Evolutionary conservation across 257 asterid species (phyloP), one percentile per base, ranked within the genome.

Genomic region (Osmanthus fragrans): DNA sequence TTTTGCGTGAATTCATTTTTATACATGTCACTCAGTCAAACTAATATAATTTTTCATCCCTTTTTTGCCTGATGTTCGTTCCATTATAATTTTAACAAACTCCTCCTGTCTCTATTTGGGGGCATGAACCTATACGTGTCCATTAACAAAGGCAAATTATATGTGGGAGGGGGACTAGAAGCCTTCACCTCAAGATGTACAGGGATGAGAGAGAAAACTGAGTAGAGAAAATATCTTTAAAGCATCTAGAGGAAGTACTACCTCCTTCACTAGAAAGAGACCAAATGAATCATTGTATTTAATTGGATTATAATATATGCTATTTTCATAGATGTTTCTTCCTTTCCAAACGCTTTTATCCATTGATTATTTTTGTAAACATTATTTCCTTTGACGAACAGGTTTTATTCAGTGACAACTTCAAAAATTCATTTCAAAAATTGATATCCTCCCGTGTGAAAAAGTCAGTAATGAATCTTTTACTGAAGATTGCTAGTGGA

Each of bases 401-500:
- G 97, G 92, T 92, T 47, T 13, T 84, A 11, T 87, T 92, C 77
- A 92, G 95, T 32, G 93, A 90, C 3, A 84, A 82, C 70, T 92
- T 92, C 72, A 82, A 81, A 76, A 87, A 76, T 78, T 87, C 97
- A 19, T 92, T 90, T 85, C 80, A 45, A 65, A 78, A 76, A 34
- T 34, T 91, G 81, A 76, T 9, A 69, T 72, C 87, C 15, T 75
- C 84, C 25, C 69, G 72, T 23, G 37, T 75, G 30, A 89, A 80
- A 81, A 88, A 84, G 75, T 73, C 80, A 66, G 89, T 77, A 37
- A 36, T 90, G 13, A 81, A 72, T 51, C 69, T 84, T 27, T 72
- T 92, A 73, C 79, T 86, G 75, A 88, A 84, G 82, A 87, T 92
- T 73, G 90, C 95, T 68, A 80, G 90, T 56, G 97, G 97, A 40